These are phyloP conservation scores for Fusarium sp. DNA, from an alignment of 2,329 filamentous ascomycete genomes.

Conservation along the genomic window DNA sequence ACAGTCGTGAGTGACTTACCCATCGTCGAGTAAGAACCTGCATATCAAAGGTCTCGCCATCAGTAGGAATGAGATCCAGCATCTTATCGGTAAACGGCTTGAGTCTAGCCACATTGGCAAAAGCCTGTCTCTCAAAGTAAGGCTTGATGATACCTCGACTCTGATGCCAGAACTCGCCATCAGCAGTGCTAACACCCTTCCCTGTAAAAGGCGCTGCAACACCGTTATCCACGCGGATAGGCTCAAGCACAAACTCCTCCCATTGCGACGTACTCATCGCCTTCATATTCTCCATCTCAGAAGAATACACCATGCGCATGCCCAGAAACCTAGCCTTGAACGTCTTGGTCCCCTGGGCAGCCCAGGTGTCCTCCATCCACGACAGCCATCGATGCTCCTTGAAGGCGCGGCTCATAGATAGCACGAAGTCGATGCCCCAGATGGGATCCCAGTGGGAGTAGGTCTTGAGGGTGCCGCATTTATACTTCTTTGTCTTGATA, in stretches of 20 bases:
- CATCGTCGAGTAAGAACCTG: slow-evolving; percentile 1
- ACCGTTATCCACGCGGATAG: slow-evolving; percentile 36
- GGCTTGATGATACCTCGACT: slow-evolving; percentile 41
- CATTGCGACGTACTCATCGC: slow-evolving; percentile 43
- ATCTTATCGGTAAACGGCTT: slow-evolving; percentile 34
- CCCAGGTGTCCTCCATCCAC: slow-evolving; percentile 35
- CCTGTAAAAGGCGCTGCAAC: slow-evolving; percentile 37
- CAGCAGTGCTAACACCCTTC: slow-evolving; percentile 36
- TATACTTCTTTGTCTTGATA: slow-evolving; percentile 17
- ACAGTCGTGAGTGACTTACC: not conserved
- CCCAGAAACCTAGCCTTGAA: slow-evolving; percentile 43
- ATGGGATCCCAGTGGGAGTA: slow-evolving; percentile 12
- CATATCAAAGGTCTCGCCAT: slow-evolving; percentile 9
- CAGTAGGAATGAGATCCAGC: not conserved
- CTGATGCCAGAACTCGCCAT: slow-evolving; percentile 41
- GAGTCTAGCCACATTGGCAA: slow-evolving; percentile 36
- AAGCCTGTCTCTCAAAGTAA: slow-evolving; percentile 41
- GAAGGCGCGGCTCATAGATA: slow-evolving; percentile 35
- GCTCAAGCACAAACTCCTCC: slow-evolving; percentile 41
- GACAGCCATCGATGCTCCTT: slow-evolving; percentile 37
- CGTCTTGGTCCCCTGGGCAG: slow-evolving; percentile 23
- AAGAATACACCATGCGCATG: slow-evolving; percentile 38
- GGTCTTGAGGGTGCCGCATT: slow-evolving; percentile 3
- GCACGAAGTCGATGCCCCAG: slow-evolving; percentile 38
- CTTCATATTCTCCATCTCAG: slow-evolving; percentile 42